phyloP scores from a whole-genome alignment of 768 basidiomycete genomes.

The Mycena alexandri region DNA sequence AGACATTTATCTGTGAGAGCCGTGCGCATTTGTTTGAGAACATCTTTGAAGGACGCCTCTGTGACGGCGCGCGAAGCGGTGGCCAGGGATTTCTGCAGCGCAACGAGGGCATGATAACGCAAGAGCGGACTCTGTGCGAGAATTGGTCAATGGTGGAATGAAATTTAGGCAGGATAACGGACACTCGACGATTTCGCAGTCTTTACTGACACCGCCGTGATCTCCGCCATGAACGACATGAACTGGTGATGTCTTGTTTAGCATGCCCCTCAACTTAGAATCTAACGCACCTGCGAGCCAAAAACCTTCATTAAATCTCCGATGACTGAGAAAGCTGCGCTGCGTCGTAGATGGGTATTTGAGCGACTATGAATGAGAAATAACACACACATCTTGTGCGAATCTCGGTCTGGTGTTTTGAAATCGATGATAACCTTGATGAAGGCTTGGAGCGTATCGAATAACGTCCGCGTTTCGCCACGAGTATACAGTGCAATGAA shows the following conservation, averaged over 20 bases:
- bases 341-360: constrained; percentile 45
- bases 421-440: constrained; percentile 81
- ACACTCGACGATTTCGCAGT: constrained; percentile 81
- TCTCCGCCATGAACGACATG: constrained; percentile 96
- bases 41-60: constrained; percentile 82
- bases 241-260: constrained; percentile 61
- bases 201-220: constrained; percentile 73
- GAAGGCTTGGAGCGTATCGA: constrained; percentile 86
- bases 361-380: neutral
- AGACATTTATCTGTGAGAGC: constrained; percentile 86
- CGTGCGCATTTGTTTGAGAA: constrained; percentile 84
- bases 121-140: constrained; percentile 77
- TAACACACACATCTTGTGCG: constrained; percentile 71
- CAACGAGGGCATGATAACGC: constrained; percentile 82
- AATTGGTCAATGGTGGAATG: constrained; percentile 14
- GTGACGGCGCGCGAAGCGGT: constrained; percentile 88
- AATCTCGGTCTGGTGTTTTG: constrained; percentile 74
- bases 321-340: constrained; percentile 87
- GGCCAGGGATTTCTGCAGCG: constrained; percentile 83
- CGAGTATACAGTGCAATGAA: constrained; percentile 78
- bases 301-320: constrained; percentile 90
- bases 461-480: constrained; percentile 87
- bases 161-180: constrained; percentile 43
- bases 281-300: constrained; percentile 81
- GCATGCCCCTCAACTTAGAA: neutral